phyloP scores from a whole-genome alignment of 352 stramenopile species.

The Lagenidium sp. region DNA sequence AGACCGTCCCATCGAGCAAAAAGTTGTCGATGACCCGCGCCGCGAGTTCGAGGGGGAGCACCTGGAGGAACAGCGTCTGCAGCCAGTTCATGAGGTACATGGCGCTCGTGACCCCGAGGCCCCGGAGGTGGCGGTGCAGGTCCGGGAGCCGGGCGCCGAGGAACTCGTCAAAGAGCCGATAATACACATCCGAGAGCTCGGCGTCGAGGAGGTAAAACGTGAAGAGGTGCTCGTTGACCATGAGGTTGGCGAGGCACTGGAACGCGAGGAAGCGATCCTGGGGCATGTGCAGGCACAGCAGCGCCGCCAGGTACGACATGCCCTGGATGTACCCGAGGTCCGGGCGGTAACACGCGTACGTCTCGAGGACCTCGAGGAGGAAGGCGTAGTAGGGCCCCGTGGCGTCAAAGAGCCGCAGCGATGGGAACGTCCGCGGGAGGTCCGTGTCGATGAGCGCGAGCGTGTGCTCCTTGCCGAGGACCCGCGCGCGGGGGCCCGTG shows the following conservation, averaged over 20 bases:
- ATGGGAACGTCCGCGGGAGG: slow-evolving; percentile 78
- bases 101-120: slow-evolving; percentile 50
- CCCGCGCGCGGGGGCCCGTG: slow-evolving; percentile 10
- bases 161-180: slow-evolving; percentile 72
- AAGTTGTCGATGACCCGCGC: slow-evolving; percentile 79
- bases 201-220: slow-evolving; percentile 83
- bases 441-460: slow-evolving; percentile 82
- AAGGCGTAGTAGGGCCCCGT: slow-evolving; percentile 70
- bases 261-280: slow-evolving; percentile 74
- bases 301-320: slow-evolving; percentile 83
- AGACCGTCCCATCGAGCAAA: slow-evolving; percentile 74
- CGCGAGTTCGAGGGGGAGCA: slow-evolving; percentile 69
- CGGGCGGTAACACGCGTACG: slow-evolving; percentile 80
- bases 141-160: slow-evolving; percentile 34
- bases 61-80: slow-evolving; percentile 80
- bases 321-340: slow-evolving; percentile 87
- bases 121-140: slow-evolving; percentile 39
- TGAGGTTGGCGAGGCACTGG: slow-evolving; percentile 81
- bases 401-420: slow-evolving; percentile 66
- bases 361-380: slow-evolving; percentile 74
- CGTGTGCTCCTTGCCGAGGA: slow-evolving; percentile 63
- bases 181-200: slow-evolving; percentile 73
- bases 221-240: slow-evolving; percentile 85
- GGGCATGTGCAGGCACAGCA: slow-evolving; percentile 82
- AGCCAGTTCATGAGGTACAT: slow-evolving; percentile 89